Conservation (phyloP, 257 asterid genomes). For the Nicotiana obtusifolia region DNA sequence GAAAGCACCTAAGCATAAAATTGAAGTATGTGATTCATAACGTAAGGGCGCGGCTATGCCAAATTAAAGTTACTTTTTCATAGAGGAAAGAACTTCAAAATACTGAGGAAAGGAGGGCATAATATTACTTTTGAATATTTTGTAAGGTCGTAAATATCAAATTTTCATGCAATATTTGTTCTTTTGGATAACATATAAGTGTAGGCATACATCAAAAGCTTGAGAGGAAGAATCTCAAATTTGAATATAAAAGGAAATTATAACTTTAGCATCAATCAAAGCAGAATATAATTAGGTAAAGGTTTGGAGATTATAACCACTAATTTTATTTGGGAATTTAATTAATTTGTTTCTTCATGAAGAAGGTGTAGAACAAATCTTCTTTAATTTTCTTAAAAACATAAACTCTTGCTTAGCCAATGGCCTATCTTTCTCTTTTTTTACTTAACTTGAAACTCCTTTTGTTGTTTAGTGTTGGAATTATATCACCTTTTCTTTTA, state of each 20-base stretch:
- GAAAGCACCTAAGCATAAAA: neutral
- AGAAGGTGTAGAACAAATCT: conserved; percentile 18
- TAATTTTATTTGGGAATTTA: conserved; percentile 10
- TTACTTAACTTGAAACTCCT: neutral
- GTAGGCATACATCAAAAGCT: neutral
- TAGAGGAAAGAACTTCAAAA: neutral
- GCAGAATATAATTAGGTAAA: neutral
- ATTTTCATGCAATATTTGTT: no score
- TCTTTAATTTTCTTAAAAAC: conserved; percentile 14
- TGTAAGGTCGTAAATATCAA: neutral
- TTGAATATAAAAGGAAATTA: conserved; percentile 24
- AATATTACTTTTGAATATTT: neutral
- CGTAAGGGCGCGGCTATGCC: conserved; percentile 14
- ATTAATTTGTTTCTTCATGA: conserved; percentile 15
- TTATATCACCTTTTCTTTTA: neutral
- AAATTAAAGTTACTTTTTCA: conserved; percentile 1
- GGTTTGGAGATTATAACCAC: conserved; percentile 20
- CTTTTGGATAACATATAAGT: neutral
- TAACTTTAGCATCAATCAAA: conserved; percentile 29
- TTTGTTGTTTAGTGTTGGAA: neutral
- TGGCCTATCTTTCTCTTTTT: conserved; percentile 6
- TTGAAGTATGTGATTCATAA: neutral
- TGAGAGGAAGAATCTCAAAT: conserved; percentile 25
- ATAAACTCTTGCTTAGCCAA: conserved; percentile 8
- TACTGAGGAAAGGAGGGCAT: neutral